Evolutionary conservation across 805 yeast species (phyloP).

Genomic region (Candida ponderosae): DNA sequence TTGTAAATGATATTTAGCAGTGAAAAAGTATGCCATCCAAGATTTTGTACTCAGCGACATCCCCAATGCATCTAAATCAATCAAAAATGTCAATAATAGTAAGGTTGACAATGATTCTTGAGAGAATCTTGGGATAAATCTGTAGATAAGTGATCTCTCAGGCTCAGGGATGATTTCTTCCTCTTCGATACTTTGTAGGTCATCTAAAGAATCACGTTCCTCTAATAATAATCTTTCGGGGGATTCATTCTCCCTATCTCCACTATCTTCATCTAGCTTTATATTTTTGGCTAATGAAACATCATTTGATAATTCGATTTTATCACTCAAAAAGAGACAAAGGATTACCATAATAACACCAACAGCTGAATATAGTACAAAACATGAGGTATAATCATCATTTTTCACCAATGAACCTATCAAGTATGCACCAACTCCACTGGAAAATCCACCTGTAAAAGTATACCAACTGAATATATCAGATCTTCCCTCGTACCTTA

Average conservation of each 20-base stretch:
- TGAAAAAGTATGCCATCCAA: conserved; percentile 39
- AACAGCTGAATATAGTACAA: conserved; percentile 6
- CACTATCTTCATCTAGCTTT: background rate
- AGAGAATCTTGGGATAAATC: conserved; percentile 10
- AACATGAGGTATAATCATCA: conserved; percentile 6
- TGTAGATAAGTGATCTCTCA: conserved; percentile 1
- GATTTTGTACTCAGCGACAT: conserved; percentile 35
- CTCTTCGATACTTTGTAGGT: background rate
- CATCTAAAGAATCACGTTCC: background rate
- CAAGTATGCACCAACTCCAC: conserved; percentile 36
- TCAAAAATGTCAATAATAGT: conserved; percentile 28
- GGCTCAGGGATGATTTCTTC: background rate
- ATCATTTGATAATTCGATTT: conserved; percentile 10
- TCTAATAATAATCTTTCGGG: conserved; percentile 1
- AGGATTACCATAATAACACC: conserved; percentile 2
- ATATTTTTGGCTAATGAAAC: conserved; percentile 1
- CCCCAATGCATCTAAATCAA: conserved; percentile 36
- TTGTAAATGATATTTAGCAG: conserved; percentile 26
- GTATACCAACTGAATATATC: conserved; percentile 55
- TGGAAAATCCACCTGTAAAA: conserved; percentile 38
- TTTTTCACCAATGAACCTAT: conserved; percentile 27
- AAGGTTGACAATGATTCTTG: conserved; percentile 18
- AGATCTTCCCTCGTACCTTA: conserved; percentile 32
- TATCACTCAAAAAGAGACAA: conserved; percentile 3
- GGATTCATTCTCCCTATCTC: background rate